A percentile compares a stretch with the other conserved stretches of the same genome.
These are phyloP conservation scores for Yamadazyma dushanensis DNA, from an alignment of 1,139 yeast genomes.

Conservation along the genomic window DNA sequence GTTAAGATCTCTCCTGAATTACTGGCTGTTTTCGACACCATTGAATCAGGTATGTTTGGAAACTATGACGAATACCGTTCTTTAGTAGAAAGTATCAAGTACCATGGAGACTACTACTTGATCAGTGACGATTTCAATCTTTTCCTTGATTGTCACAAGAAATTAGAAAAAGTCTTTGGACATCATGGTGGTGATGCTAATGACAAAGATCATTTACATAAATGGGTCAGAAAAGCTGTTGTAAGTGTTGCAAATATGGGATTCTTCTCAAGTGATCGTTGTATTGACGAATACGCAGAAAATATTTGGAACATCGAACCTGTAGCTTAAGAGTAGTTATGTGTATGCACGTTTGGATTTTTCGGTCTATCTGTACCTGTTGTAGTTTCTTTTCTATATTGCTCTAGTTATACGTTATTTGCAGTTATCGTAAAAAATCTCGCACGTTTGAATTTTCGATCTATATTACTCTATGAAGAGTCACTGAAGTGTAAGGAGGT, in stretches of 20 bases:
- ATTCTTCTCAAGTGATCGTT: slow-evolving; percentile 87
- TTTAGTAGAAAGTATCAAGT: slow-evolving; percentile 65
- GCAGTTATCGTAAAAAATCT: too few species aligned
- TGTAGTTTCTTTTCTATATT: background rate
- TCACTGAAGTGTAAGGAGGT: too few species aligned
- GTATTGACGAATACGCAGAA: slow-evolving; percentile 90
- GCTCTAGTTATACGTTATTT: too few species aligned
- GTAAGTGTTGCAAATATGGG: slow-evolving; percentile 91
- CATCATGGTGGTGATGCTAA: slow-evolving; percentile 42
- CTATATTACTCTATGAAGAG: too few species aligned
- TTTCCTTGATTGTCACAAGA: slow-evolving; percentile 75
- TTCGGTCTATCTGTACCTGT: background rate
- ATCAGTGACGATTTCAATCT: slow-evolving; percentile 89
- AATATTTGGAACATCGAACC: slow-evolving; percentile 93
- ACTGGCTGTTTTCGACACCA: slow-evolving; percentile 61
- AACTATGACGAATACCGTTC: slow-evolving; percentile 65
- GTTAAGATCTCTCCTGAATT: slow-evolving; percentile 58
- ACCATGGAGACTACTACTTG: slow-evolving; percentile 82
- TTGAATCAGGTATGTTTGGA: slow-evolving; percentile 74
- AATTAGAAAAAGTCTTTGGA: slow-evolving; percentile 72
- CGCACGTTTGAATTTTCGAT: too few species aligned
- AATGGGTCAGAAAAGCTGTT: slow-evolving; percentile 78
- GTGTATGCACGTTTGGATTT: too few species aligned
- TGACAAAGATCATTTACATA: slow-evolving; percentile 55
- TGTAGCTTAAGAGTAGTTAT: background rate